Percentiles rank a stretch among this genome's conserved stretches.
Evolutionary conservation across 805 yeast species (phyloP).

Genomic region (Ogataea henricii): DNA sequence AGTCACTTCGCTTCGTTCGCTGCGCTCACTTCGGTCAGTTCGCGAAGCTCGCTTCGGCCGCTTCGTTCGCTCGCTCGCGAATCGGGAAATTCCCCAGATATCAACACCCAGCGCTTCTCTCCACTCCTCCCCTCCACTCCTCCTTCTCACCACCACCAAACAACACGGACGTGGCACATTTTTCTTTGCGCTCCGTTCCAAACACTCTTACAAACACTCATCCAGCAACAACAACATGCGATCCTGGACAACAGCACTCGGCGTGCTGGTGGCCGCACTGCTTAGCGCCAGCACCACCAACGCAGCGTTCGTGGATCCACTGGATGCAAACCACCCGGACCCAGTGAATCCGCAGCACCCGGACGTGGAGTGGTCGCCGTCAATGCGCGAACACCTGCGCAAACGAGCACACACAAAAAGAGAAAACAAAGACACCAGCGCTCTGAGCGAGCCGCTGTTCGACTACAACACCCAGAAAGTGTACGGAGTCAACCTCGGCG

Average conservation of each 20-base stretch:
- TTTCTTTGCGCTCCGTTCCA: neutral
- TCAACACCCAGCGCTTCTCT: neutral
- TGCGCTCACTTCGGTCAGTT: no score
- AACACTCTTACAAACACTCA: neutral
- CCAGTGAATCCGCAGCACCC: neutral
- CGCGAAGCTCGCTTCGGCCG: no score
- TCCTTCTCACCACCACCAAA: neutral
- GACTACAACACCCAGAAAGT: slow-evolving; percentile 31
- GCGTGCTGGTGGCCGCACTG: neutral
- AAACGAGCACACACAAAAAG: slow-evolving; percentile 10
- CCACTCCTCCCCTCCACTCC: neutral
- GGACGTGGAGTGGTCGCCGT: slow-evolving; percentile 14
- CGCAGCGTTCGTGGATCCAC: neutral
- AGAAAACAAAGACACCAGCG: slow-evolving; percentile 10
- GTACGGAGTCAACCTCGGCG: slow-evolving; percentile 60
- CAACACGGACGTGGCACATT: slow-evolving; percentile 1
- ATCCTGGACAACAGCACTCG: neutral
- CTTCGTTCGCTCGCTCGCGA: no score
- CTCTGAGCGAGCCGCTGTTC: slow-evolving; percentile 8
- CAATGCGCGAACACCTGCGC: slow-evolving; percentile 6
- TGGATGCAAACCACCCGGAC: no score
- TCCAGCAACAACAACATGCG: neutral
- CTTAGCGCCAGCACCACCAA: neutral
- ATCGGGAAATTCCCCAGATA: slow-evolving; percentile 14
- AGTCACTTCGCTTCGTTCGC: no score